phyloP scores from a whole-genome alignment of 768 basidiomycete genomes.

The Lanmaoa rubissima region DNA sequence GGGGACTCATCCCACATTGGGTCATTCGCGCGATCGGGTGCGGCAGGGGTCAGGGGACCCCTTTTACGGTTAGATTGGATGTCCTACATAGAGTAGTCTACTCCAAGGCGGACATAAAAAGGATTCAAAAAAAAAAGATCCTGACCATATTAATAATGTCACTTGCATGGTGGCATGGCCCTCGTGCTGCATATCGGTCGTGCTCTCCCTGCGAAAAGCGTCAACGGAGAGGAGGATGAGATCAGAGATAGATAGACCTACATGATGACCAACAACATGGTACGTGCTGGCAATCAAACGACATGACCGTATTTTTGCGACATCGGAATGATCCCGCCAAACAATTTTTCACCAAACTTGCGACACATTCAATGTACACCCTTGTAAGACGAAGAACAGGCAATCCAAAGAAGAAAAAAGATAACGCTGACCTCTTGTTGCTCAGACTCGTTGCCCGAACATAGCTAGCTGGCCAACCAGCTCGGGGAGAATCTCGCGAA shows the following conservation, averaged over 20 bases:
- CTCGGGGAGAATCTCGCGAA: conserved; percentile 86
- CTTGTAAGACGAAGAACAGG: not conserved
- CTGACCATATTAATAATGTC: too few relatives aligned
- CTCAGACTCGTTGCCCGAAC: conserved; percentile 73
- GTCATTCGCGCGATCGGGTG: too few relatives aligned
- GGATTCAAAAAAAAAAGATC: conserved; percentile 28
- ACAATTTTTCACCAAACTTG: conserved; percentile 90
- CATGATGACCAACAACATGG: conserved; percentile 63
- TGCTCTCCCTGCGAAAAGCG: conserved; percentile 28
- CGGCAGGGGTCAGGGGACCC: too few relatives aligned
- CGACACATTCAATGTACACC: conserved; percentile 76
- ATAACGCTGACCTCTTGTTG: conserved; percentile 79
- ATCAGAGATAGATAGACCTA: conserved; percentile 35
- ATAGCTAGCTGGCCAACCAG: conserved; percentile 73
- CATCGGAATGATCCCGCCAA: conserved; percentile 86
- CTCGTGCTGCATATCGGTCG: too few relatives aligned
- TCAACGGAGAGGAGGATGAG: conserved; percentile 1
- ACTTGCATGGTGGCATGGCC: conserved; percentile 60
- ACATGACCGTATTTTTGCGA: conserved; percentile 62
- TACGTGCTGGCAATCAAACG: conserved; percentile 28
- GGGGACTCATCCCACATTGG: too few relatives aligned
- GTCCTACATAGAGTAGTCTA: too few relatives aligned
- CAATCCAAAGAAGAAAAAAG: too few relatives aligned
- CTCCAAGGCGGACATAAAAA: too few relatives aligned
- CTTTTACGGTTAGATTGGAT: too few relatives aligned